Percentiles rank a stretch among this genome's conserved stretches.
Conservation (phyloP, 2,329 filamentous ascomycete genomes). For the Pseudogymnoascus destructans region DNA sequence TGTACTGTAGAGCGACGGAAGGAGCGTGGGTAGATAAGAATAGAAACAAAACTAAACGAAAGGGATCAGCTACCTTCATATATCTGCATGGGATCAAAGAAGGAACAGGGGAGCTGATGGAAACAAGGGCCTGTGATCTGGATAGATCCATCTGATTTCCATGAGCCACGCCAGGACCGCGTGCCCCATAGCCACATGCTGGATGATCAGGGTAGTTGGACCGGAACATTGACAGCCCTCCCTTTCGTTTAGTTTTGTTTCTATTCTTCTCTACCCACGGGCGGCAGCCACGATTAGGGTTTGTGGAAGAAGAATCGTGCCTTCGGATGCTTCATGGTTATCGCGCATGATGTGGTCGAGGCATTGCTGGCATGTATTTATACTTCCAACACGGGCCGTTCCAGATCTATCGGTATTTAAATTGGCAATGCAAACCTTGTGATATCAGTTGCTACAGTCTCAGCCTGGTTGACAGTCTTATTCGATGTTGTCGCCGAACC, state of each 20-base stretch:
- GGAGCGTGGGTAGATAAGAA: neutral
- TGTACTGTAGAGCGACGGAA: neutral
- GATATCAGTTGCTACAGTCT: neutral
- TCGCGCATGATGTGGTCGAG: slow-evolving; percentile 1
- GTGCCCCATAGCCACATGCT: neutral
- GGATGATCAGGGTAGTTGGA: neutral
- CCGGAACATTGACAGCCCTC: neutral
- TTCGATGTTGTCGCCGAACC: neutral
- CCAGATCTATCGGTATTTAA: neutral
- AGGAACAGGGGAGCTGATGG: slow-evolving; percentile 1
- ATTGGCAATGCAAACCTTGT: neutral
- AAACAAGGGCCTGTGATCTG: slow-evolving; percentile 1
- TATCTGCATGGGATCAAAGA: neutral
- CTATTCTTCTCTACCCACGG: neutral
- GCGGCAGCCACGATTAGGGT: neutral
- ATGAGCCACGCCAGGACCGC: slow-evolving; percentile 3
- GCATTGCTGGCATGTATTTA: slow-evolving; percentile 1
- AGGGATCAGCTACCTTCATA: neutral
- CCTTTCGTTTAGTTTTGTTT: neutral
- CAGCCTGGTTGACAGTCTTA: neutral
- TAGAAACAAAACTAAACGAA: slow-evolving; percentile 4
- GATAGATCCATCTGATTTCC: neutral
- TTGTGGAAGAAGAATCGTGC: neutral
- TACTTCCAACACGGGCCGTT: neutral
- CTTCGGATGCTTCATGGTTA: neutral